A percentile compares a stretch with the other conserved stretches of the same genome.
These are phyloP conservation scores for Geotrichum fermentans DNA, from an alignment of 1,139 yeast genomes.

Conservation along the genomic window DNA sequence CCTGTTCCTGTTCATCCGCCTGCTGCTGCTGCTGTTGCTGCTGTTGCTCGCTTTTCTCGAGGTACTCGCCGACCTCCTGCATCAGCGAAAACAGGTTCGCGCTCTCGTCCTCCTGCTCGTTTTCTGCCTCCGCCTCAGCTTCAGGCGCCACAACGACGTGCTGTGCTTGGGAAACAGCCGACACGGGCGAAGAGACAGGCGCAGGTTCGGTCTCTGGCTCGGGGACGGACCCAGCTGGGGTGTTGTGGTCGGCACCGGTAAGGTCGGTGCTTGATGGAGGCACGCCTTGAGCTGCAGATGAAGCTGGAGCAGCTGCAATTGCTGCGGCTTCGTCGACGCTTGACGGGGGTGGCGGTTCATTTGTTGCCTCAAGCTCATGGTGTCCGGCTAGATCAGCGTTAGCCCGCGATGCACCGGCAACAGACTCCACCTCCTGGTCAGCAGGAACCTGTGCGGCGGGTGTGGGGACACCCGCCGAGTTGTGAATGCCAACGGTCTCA, in stretches of 20 bases:
- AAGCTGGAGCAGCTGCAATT: not conserved
- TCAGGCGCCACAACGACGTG: not conserved
- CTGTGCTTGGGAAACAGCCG: not conserved
- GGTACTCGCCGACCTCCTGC: conserved; percentile 18
- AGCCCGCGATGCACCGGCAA: not conserved
- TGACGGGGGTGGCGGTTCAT: not conserved
- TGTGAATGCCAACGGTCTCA: no score
- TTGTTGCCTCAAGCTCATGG: not conserved
- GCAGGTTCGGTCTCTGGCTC: no score
- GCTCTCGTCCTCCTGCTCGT: conserved; percentile 16
- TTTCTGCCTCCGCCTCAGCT: not conserved
- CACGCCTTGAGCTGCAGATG: not conserved
- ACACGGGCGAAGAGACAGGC: not conserved
- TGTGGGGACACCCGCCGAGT: no score
- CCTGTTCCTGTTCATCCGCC: not conserved
- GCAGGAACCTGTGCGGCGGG: no score
- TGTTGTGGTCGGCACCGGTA: not conserved
- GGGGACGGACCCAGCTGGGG: no score
- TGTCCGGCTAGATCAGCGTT: not conserved
- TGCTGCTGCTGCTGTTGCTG: conserved; percentile 5
- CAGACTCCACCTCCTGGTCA: no score
- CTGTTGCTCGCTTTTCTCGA: conserved; percentile 13
- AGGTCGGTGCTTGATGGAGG: not conserved
- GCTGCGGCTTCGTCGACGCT: not conserved
- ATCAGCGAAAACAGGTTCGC: conserved; percentile 14